Conservation (phyloP, 352 stramenopile genomes). For the Pythium brachiatum region DNA sequence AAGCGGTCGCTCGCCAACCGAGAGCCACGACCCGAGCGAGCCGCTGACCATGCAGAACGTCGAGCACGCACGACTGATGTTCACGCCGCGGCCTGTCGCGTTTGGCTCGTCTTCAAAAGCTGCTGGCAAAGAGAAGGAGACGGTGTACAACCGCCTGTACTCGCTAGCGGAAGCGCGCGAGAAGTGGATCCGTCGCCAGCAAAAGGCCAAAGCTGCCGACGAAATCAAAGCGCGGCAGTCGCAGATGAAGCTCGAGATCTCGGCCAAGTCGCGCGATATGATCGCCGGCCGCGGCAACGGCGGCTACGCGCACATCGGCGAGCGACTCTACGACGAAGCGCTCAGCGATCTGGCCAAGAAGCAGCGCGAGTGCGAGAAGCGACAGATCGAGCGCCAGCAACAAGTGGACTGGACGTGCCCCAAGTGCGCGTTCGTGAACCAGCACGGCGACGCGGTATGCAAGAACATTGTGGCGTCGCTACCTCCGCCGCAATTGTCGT, state of each 20-base stretch:
- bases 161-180: conserved; percentile 65
- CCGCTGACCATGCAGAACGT: conserved; percentile 35
- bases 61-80: conserved; percentile 29
- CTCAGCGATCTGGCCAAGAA: conserved; percentile 66
- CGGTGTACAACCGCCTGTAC: conserved; percentile 65
- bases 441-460: conserved; percentile 49
- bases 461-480: conserved; percentile 46
- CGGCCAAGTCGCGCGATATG: conserved; percentile 57
- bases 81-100: conserved; percentile 17
- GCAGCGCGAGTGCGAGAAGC: conserved; percentile 42
- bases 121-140: conserved; percentile 32
- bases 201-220: conserved; percentile 65
- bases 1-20: not conserved
- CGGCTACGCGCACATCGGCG: conserved; percentile 62
- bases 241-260: conserved; percentile 47
- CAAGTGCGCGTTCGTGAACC: conserved; percentile 71
- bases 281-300: conserved; percentile 49
- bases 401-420: conserved; percentile 78
- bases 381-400: conserved; percentile 38
- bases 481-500: not conserved
- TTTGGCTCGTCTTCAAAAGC: conserved; percentile 13
- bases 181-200: conserved; percentile 70
- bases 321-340: conserved; percentile 72
- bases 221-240: conserved; percentile 40
- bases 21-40: conserved; percentile 15